Evolutionary conservation across 331 rosid species (phyloP), one percentile per base, ranked within the genome.

Genomic region (Rhamnella rubrinervis): DNA sequence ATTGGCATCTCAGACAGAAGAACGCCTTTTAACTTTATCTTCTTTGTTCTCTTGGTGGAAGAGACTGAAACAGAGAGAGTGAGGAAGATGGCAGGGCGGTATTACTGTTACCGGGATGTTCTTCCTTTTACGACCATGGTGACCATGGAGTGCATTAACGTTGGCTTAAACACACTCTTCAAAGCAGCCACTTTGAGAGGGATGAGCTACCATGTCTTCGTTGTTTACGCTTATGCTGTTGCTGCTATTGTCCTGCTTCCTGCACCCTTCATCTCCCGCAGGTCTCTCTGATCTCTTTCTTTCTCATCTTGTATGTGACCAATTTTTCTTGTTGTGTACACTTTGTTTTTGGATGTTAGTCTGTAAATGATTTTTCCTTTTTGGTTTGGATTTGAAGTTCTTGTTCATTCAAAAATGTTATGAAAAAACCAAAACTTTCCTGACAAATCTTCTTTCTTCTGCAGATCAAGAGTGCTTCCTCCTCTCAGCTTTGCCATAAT

Each of bases 111-210:
- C 78, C 81, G 37, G 20, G 96, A 84, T 46, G 70, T 75, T 61
- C 57, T 88, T 28, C 96, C 96, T 7, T 83, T 89, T 55, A 65
- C 77, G 67, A 88, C 85, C 55, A 69, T 89, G 91, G 74, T 92
- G 31, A 55, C 83, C 5, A 88, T 85, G 78, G 96, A 92, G 76
- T 80, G 87, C 71, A 71, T 58, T 25, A 85, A 88, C 84, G 87
- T 86, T 1, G 93, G 90, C 0, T 60, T 90, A 58, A 80, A 84
- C 82, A 92, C 97, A 2, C 92, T 92, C 59, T 92, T 88, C 85
- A 92, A 92, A 85, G 91, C 90, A 18, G 98, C 98, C 39, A 86
- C 98, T 17, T 25, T 67, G 31, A 61, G 65, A 28, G 98, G 98
- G 25, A 85, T 92, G 96, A 92, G 93, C 61, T 74, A 80, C 80